phyloP scores from a whole-genome alignment of 306 rosid species.

The Pachyrhizus erosus region DNA sequence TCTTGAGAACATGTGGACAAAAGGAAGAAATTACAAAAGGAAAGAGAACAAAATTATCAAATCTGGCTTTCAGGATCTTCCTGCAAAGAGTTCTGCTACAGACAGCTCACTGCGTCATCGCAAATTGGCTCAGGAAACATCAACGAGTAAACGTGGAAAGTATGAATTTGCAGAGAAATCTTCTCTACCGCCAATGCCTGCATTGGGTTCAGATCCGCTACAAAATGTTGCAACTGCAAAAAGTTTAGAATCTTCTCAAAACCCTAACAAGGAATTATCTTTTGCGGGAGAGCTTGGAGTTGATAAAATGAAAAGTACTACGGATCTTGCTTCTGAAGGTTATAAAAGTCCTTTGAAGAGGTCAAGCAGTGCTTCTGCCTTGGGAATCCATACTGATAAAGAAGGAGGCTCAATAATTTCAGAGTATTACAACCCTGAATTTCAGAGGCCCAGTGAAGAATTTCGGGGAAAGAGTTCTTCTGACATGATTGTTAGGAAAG shows the following conservation, averaged over 20 bases:
- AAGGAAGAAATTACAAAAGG: constrained; percentile 88
- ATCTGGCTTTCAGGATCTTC: constrained; percentile 58
- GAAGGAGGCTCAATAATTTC: constrained; percentile 71
- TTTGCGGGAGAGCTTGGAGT: constrained; percentile 29
- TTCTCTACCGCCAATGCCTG: constrained; percentile 31
- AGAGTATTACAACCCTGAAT: constrained; percentile 71
- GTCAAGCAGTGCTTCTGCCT: constrained; percentile 79
- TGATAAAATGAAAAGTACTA: too few relatives aligned
- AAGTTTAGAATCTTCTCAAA: constrained; percentile 47
- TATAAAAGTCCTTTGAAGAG: constrained; percentile 65
- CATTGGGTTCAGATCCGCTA: constrained; percentile 51
- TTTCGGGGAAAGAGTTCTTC: constrained; percentile 60
- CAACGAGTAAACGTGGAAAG: constrained; percentile 49
- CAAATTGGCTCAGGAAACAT: constrained; percentile 54
- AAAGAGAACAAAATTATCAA: constrained; percentile 70
- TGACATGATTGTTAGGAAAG: constrained; percentile 62
- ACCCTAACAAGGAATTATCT: constrained; percentile 46
- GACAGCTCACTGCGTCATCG: constrained; percentile 44
- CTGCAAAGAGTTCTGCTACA: constrained; percentile 48
- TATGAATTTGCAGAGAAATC: constrained; percentile 49
- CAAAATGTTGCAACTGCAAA: constrained; percentile 51
- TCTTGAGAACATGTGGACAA: constrained; percentile 99
- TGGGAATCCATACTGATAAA: constrained; percentile 58
- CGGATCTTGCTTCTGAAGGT: constrained; percentile 41
- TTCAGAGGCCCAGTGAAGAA: constrained; percentile 62